phyloP scores from a whole-genome alignment of 1,284 basidiomycete genomes.

The Cryptococcus jaspeensis region DNA sequence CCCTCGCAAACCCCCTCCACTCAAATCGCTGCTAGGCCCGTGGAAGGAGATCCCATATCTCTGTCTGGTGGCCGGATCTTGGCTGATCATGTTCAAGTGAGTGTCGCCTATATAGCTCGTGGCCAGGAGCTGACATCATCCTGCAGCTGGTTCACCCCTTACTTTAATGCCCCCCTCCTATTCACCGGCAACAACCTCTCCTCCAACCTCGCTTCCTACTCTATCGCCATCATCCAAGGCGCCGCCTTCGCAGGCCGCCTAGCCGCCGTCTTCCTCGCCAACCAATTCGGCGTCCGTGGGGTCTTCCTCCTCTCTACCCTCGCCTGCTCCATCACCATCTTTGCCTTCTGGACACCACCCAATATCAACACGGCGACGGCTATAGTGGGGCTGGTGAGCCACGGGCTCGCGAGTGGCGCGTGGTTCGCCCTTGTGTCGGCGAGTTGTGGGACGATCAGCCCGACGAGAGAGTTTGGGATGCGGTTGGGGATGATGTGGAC shows the following conservation, averaged over 20 bases:
- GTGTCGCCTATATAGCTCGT: too few relatives aligned
- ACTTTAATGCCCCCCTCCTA: conserved; percentile 34
- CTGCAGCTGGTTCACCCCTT: conserved; percentile 36
- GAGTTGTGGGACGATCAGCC: conserved; percentile 39
- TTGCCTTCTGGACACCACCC: conserved; percentile 40
- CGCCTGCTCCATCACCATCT: conserved; percentile 24
- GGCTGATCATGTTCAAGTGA: conserved; percentile 34
- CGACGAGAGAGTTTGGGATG: conserved; percentile 45
- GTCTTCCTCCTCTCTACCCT: conserved; percentile 31
- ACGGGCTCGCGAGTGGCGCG: conserved; percentile 39
- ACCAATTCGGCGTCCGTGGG: conserved; percentile 40
- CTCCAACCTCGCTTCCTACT: conserved; percentile 27
- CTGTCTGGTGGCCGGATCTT: conserved; percentile 30
- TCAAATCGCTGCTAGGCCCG: conserved; percentile 28
- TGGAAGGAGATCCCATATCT: conserved; percentile 34
- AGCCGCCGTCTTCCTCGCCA: conserved; percentile 35
- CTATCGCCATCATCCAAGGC: conserved; percentile 38
- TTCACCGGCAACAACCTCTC: conserved; percentile 29
- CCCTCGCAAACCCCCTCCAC: conserved; percentile 35
- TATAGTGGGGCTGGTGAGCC: conserved; percentile 38
- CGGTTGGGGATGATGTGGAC: conserved; percentile 46
- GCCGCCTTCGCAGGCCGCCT: conserved; percentile 44
- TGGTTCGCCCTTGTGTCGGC: conserved; percentile 44
- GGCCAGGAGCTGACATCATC: too few relatives aligned
- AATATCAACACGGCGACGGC: conserved; percentile 29